Evolutionary conservation across 2,329 filamentous ascomycete species (phyloP).

Genomic region (Ascochyta clinopodiicola): DNA sequence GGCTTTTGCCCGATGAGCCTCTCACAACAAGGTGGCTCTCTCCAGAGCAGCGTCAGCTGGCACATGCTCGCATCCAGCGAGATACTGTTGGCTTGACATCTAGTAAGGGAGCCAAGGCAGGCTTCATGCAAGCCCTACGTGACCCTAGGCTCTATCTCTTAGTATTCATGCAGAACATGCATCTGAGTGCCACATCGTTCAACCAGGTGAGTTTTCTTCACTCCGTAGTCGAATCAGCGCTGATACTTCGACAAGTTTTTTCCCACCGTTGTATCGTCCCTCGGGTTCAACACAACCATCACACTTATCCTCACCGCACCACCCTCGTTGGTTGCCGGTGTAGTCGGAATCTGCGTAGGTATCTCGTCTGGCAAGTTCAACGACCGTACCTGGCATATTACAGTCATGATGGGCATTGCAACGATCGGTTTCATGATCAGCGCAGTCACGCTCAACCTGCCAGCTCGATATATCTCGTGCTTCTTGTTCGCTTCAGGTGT

Average conservation of each 20-base stretch:
- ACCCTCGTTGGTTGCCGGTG: constrained; percentile 29
- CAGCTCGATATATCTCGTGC: constrained; percentile 38
- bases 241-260: constrained; percentile 44
- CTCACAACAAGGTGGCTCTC: constrained; percentile 54
- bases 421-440: constrained; percentile 48
- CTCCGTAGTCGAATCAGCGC: not conserved
- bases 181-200: constrained; percentile 58
- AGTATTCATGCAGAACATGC: constrained; percentile 62
- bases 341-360: constrained; percentile 39
- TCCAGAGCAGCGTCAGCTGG: constrained; percentile 51
- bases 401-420: constrained; percentile 44
- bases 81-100: constrained; percentile 57
- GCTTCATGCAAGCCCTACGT: constrained; percentile 57
- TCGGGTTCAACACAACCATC: constrained; percentile 58
- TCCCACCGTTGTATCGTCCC: constrained; percentile 56
- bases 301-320: constrained; percentile 58
- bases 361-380: constrained; percentile 49
- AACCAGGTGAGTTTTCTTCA: constrained; percentile 27
- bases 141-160: constrained; percentile 63
- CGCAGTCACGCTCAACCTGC: constrained; percentile 46
- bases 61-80: constrained; percentile 43
- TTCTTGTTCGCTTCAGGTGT: constrained; percentile 35
- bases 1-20: constrained; percentile 47
- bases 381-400: constrained; percentile 52
- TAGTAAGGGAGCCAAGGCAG: constrained; percentile 54